Conservation (phyloP, 129 eudicot species). For the Pseudognaphalium luteoalbum region DNA sequence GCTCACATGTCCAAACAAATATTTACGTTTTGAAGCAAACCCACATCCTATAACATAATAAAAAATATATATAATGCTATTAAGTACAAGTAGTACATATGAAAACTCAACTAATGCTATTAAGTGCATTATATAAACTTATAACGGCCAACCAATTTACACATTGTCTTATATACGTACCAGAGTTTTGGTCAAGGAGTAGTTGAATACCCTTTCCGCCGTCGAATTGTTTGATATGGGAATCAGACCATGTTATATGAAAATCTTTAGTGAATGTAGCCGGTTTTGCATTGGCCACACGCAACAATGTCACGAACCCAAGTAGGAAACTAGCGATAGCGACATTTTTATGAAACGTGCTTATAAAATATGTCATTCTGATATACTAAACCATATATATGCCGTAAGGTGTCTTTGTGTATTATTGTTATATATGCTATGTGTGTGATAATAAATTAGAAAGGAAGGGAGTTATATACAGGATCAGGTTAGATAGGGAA, state of each 20-base stretch:
- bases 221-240: slow-evolving; percentile 65
- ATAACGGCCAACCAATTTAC: no score
- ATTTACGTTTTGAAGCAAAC: slow-evolving; percentile 68
- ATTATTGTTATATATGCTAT: not conserved
- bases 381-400: not conserved
- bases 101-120: not conserved
- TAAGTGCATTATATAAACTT: no score
- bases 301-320: not conserved
- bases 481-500: slow-evolving; percentile 1
- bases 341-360: not conserved
- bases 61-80: not conserved
- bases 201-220: slow-evolving; percentile 83
- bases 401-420: not conserved
- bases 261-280: slow-evolving; percentile 84
- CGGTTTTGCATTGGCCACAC: slow-evolving; percentile 39
- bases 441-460: not conserved
- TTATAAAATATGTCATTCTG: not conserved
- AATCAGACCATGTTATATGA: slow-evolving; percentile 72
- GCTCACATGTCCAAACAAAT: slow-evolving; percentile 81
- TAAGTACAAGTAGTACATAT: not conserved
- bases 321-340: not conserved
- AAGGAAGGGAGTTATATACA: slow-evolving; percentile 24
- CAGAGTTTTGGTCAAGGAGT: slow-evolving; percentile 72
- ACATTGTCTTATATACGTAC: slow-evolving; percentile 21
- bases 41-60: slow-evolving; percentile 46